These are phyloP conservation scores for Cryphonectria parasitica DNA, from an alignment of 2,329 filamentous ascomycete genomes.

Conservation along the genomic window DNA sequence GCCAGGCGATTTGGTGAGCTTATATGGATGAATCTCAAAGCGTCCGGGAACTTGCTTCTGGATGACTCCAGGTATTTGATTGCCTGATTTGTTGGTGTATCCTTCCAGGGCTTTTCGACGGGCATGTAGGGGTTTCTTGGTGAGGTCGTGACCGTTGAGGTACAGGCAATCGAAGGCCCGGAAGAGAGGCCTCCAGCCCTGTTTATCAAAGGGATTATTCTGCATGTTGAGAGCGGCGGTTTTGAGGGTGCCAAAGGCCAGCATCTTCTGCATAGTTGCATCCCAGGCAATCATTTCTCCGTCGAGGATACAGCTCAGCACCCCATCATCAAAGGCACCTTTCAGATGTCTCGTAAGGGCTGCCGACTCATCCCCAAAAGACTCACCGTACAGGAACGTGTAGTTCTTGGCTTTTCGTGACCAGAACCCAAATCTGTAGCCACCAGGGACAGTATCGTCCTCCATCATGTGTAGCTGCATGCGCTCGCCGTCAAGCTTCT, in stretches of 20 bases:
- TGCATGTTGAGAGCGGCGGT: conserved; percentile 83
- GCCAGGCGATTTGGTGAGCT: conserved; percentile 65
- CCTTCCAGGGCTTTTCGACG: conserved; percentile 64
- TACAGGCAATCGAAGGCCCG: conserved; percentile 91
- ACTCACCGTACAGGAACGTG: conserved; percentile 86
- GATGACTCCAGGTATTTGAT: conserved; percentile 66
- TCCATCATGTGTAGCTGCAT: conserved; percentile 94
- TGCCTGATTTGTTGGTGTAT: not conserved
- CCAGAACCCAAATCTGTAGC: conserved; percentile 83
- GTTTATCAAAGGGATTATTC: conserved; percentile 67
- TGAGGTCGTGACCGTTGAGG: conserved; percentile 79
- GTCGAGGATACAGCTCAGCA: conserved; percentile 87
- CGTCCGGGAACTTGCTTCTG: conserved; percentile 68
- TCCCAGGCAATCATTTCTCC: conserved; percentile 99
- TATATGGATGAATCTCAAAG: conserved; percentile 80
- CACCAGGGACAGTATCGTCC: conserved; percentile 69
- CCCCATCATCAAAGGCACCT: conserved; percentile 74
- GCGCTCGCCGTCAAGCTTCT: conserved; percentile 94
- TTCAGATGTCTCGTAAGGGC: conserved; percentile 80
- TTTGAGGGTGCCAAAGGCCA: conserved; percentile 91
- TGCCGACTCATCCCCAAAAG: conserved; percentile 73
- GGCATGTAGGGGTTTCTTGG: conserved; percentile 80
- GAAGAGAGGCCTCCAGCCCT: conserved; percentile 75
- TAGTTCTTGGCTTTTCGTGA: conserved; percentile 97
- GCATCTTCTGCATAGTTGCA: conserved; percentile 78